Percentiles rank a stretch among this genome's conserved stretches.
phyloP scores from a whole-genome alignment of 2,329 filamentous ascomycete species.

The Fusarium ramigenum region DNA sequence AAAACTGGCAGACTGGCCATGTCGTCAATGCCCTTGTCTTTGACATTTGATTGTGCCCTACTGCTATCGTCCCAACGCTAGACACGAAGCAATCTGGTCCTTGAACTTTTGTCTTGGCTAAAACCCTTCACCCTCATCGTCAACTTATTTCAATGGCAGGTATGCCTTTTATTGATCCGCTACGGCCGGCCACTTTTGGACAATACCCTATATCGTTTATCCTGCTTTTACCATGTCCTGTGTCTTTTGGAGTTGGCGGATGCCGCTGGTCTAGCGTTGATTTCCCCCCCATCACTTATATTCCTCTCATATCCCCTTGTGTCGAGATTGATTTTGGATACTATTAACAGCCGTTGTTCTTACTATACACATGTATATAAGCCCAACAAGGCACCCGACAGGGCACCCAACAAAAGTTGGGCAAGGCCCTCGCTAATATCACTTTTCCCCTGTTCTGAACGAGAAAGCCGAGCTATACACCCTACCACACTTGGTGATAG shows the following conservation, averaged over 20 bases:
- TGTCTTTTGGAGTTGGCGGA: slow-evolving; percentile 26
- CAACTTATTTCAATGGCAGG: slow-evolving; percentile 2
- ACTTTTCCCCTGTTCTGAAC: not conserved
- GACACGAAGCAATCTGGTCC: not conserved
- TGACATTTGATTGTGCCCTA: slow-evolving; percentile 50
- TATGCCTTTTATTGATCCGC: slow-evolving; percentile 3
- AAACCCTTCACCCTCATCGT: not conserved
- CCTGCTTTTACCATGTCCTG: slow-evolving; percentile 1
- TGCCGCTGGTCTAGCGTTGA: slow-evolving; percentile 27
- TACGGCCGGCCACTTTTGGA: slow-evolving; percentile 33
- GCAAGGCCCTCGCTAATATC: not conserved
- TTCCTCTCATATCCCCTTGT: slow-evolving; percentile 1
- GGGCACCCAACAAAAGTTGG: not conserved
- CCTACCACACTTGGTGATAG: not conserved
- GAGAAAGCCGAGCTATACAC: not conserved
- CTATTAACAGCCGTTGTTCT: not conserved
- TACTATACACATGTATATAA: slow-evolving; percentile 5
- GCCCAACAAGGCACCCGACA: not conserved
- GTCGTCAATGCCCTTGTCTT: slow-evolving; percentile 81
- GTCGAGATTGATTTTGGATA: slow-evolving; percentile 13
- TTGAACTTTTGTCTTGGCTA: not conserved
- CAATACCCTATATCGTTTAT: slow-evolving; percentile 42
- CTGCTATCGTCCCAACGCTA: not conserved
- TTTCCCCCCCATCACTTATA: slow-evolving; percentile 20
- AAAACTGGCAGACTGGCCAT: slow-evolving; percentile 80